Evolutionary conservation across 345 rosid species (phyloP).

Genomic region (Excoecaria agallocha): DNA sequence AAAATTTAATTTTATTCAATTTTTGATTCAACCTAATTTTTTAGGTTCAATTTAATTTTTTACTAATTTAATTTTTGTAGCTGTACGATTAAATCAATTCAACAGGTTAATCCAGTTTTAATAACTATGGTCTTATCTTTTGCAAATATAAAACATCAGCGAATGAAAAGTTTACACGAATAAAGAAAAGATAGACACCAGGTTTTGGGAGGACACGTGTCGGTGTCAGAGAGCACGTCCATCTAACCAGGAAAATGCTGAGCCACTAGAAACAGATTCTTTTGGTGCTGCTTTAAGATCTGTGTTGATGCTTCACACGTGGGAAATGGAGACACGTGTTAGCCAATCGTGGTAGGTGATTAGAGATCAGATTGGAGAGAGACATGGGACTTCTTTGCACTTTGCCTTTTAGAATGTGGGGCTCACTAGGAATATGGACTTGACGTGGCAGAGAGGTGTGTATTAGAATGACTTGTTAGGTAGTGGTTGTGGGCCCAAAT

Average conservation of each 20-base stretch:
- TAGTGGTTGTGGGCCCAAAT: not conserved
- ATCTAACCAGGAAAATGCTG: constrained; percentile 12
- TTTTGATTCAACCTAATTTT: too few species aligned
- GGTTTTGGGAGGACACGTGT: constrained; percentile 18
- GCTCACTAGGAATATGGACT: not conserved
- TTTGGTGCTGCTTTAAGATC: not conserved
- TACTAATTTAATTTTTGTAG: too few species aligned
- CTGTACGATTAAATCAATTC: too few species aligned
- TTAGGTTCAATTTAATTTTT: too few species aligned
- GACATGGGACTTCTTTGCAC: not conserved
- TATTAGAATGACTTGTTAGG: not conserved
- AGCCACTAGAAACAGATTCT: constrained; percentile 29
- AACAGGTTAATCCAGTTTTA: too few species aligned
- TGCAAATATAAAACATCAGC: not conserved
- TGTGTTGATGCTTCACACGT: constrained; percentile 14
- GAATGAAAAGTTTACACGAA: constrained; percentile 13
- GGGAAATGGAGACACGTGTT: not conserved
- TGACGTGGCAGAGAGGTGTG: not conserved
- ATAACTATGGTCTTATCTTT: constrained; percentile 12
- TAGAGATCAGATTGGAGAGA: not conserved
- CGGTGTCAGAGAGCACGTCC: not conserved
- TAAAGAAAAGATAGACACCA: not conserved
- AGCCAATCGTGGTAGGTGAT: not conserved
- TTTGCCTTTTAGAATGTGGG: constrained; percentile 14
- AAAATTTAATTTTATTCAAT: too few species aligned